Evolutionary conservation across 148 eudicot genomes (phyloP).

Genomic region (Rhododendron ferrugineum): DNA sequence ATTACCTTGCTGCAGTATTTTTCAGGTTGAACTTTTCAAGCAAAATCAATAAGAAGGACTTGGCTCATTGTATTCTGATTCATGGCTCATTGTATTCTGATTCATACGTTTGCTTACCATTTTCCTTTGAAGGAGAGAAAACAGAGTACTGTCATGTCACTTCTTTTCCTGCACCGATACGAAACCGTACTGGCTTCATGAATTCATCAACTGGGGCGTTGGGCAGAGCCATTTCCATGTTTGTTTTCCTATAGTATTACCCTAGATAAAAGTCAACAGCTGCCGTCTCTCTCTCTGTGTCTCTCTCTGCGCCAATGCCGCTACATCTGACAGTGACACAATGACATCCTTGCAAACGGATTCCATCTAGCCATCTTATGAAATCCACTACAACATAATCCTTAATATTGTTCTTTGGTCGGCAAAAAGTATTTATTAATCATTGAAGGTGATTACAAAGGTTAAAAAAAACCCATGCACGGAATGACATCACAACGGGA

Average conservation of each 20-base stretch:
- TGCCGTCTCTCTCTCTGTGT: no score
- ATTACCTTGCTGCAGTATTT: neutral
- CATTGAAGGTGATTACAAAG: no score
- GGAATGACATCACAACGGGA: no score
- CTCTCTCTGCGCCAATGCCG: no score
- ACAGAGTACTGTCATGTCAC: slow-evolving; percentile 10
- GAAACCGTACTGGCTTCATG: neutral
- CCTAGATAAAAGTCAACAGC: no score
- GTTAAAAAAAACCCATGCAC: no score
- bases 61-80: neutral
- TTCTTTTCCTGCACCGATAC: slow-evolving; percentile 14
- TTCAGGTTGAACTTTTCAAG: neutral
- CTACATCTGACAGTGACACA: no score
- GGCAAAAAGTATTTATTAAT: no score
- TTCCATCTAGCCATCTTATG: no score
- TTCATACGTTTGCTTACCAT: neutral
- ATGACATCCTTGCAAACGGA: no score
- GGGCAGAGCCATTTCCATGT: neutral
- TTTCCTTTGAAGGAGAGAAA: neutral
- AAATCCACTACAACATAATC: no score
- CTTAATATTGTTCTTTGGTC: no score
- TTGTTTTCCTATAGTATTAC: neutral
- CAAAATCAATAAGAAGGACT: neutral
- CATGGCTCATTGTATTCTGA: neutral
- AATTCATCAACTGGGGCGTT: neutral